Percentiles rank a stretch among this genome's conserved stretches.
phyloP scores from a whole-genome alignment of 306 rosid species.

The Medicago ruthenica region DNA sequence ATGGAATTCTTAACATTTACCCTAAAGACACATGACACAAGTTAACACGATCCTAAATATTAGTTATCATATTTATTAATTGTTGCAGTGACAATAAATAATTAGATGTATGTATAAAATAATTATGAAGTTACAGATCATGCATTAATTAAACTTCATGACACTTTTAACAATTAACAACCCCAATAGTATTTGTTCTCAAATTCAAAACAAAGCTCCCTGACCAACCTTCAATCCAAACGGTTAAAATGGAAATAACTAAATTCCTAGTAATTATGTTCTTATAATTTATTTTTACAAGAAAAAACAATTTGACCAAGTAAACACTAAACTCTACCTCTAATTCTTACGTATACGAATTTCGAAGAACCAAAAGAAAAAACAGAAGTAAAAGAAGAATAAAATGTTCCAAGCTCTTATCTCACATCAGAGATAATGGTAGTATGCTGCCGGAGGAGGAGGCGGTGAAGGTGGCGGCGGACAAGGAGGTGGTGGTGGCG shows the following conservation, averaged over 20 bases:
- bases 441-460: conserved; percentile 28
- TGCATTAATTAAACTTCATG: no score
- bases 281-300: not conserved
- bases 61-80: no score
- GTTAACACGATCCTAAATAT: no score
- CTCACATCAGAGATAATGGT: conserved; percentile 40
- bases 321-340: conserved; percentile 9
- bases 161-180: not conserved
- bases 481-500: not conserved
- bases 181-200: not conserved
- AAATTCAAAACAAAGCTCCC: conserved; percentile 6
- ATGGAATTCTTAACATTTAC: no score
- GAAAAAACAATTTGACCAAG: conserved; percentile 6
- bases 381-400: not conserved
- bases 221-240: conserved; percentile 15
- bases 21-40: no score
- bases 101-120: no score
- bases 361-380: not conserved
- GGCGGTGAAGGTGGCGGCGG: not conserved
- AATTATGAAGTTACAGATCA: no score
- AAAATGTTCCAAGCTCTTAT: not conserved
- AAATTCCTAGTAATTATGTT: conserved; percentile 29
- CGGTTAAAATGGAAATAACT: conserved; percentile 3
- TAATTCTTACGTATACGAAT: not conserved
- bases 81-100: no score